Evolutionary conservation across 148 eudicot species (phyloP).

Genomic region (Chenopodium berlandieri): DNA sequence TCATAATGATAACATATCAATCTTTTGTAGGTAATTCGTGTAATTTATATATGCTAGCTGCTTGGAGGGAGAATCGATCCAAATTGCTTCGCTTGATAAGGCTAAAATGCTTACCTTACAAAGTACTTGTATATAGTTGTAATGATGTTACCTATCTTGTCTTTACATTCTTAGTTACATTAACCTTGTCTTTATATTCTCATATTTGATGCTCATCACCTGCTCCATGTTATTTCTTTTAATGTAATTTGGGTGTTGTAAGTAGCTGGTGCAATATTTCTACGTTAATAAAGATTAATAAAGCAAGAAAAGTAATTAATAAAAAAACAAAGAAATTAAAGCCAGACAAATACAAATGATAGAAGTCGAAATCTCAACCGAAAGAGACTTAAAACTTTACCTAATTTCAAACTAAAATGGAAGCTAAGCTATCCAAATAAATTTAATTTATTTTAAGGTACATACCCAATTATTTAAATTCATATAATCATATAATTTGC

Average conservation of each 20-base stretch:
- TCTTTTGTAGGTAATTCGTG: no score
- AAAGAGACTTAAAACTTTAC: not conserved
- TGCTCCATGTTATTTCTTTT: no score
- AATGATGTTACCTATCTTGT: not conserved
- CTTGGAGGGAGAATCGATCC: no score
- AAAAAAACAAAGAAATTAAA: not conserved
- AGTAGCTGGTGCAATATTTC: not conserved
- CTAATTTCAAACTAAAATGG: not conserved
- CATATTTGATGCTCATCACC: no score
- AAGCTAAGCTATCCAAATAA: not conserved
- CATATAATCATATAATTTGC: not conserved
- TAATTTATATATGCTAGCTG: no score
- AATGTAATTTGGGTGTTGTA: no score
- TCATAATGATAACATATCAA: no score
- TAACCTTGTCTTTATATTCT: not conserved
- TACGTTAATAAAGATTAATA: not conserved
- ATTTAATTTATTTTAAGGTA: not conserved
- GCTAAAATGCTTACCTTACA: not conserved
- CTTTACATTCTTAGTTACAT: no score
- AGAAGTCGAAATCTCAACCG: constrained; percentile 18
- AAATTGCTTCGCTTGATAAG: not conserved
- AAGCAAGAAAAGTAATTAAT: not conserved
- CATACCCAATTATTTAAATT: not conserved
- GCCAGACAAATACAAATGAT: constrained; percentile 14
- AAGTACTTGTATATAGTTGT: no score